Conservation (phyloP, 2,329 filamentous ascomycete species). For the Colletotrichum tropicicola region DNA sequence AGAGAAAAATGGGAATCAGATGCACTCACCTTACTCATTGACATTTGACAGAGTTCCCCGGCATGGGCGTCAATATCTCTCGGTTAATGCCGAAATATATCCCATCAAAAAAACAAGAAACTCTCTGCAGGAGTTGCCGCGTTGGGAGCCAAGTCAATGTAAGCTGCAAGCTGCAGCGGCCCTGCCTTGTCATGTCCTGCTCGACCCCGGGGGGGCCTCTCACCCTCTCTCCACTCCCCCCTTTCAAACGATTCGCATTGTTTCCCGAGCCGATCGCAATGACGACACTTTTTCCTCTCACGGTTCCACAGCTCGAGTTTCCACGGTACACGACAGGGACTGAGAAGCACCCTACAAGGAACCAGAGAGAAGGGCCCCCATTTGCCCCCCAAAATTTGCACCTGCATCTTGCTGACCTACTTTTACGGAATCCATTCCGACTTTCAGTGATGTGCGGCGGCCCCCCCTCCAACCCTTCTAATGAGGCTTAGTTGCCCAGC, state of each 20-base stretch:
- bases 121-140: too few species aligned
- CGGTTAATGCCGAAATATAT: slow-evolving; percentile 22
- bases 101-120: too few species aligned
- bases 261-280: slow-evolving; percentile 29
- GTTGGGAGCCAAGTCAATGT: too few species aligned
- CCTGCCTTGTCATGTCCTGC: too few species aligned
- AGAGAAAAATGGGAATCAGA: too few species aligned
- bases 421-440: background rate
- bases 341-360: too few species aligned
- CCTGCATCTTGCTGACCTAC: too few species aligned
- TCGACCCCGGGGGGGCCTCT: too few species aligned
- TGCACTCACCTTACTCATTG: slow-evolving; percentile 24
- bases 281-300: slow-evolving; percentile 9
- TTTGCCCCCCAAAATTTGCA: too few species aligned
- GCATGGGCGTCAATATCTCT: background rate
- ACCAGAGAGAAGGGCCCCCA: too few species aligned
- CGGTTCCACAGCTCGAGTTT: background rate
- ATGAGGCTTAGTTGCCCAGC: background rate
- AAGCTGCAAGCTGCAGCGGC: background rate
- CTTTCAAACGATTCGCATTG: background rate
- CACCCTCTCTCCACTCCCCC: background rate
- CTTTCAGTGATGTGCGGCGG: too few species aligned
- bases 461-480: too few species aligned
- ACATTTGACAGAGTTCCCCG: background rate
- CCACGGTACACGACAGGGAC: background rate